A percentile compares a stretch with the other conserved stretches of the same genome.
Conservation (phyloP, 176 grass and related monocot species). For the Musa schizocarpa region DNA sequence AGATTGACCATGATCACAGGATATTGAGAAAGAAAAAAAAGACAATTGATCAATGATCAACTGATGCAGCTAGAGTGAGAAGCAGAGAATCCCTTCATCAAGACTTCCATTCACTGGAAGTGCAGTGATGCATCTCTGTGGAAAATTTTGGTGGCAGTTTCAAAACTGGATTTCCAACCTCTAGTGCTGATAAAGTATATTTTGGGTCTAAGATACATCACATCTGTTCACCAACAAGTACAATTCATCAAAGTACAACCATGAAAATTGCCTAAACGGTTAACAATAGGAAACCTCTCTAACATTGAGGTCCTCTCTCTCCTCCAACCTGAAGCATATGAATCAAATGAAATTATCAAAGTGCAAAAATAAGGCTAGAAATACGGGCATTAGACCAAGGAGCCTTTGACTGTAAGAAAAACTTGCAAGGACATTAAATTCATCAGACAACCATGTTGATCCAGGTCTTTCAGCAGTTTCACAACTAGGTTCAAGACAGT, state of each 20-base stretch:
- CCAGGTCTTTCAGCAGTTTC: too few relatives aligned
- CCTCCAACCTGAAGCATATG: slow-evolving; percentile 19
- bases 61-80: slow-evolving; percentile 30
- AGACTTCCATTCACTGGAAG: slow-evolving; percentile 11
- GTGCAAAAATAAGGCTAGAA: not conserved
- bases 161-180: too few relatives aligned
- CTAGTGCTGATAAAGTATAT: too few relatives aligned
- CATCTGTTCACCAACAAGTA: too few relatives aligned
- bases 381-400: not conserved
- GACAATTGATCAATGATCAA: slow-evolving; percentile 3
- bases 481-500: too few relatives aligned
- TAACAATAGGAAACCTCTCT: slow-evolving; percentile 37
- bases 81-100: slow-evolving; percentile 21
- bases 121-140: slow-evolving; percentile 22
- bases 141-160: too few relatives aligned
- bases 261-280: slow-evolving; percentile 36
- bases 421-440: not conserved
- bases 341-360: not conserved
- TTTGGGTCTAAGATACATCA: too few relatives aligned
- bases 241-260: too few relatives aligned
- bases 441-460: not conserved
- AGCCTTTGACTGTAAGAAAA: not conserved
- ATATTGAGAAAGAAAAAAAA: slow-evolving; percentile 1
- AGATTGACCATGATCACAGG: not conserved
- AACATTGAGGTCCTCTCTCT: slow-evolving; percentile 24